Evolutionary conservation across 2,329 filamentous ascomycete genomes (phyloP), one percentile per base, ranked within the genome.

Genomic region (Fusarium paranaense): DNA sequence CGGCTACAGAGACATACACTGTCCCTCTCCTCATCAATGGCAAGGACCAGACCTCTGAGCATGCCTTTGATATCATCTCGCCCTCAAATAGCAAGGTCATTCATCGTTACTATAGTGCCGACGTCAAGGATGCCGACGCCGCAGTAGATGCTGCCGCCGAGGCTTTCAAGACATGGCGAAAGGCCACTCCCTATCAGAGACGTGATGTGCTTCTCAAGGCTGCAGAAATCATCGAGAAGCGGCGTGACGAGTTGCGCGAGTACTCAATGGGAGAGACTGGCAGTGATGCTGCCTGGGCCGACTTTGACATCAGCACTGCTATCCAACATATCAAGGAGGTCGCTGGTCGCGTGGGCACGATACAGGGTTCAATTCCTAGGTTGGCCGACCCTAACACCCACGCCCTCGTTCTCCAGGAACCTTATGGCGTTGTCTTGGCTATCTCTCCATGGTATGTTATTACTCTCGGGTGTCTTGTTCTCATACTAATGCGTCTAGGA

Each of bases 401-500:
- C 25, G 93, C 91, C 0, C 85, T 97, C 74, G 84, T 97, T 5
- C 83, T 92, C 72, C 92, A 91, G 79, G 93, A 95, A 82, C 94
- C 95, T 0, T 95, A 90, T 76, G 95, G 95, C 2, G 94, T 97
- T 9, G 87, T 95, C 18, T 84, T 97, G 33, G 91, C 90, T 4
- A 95, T 97, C 81, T 93, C 93, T 3, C 94, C 95, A 11, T 97
- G 95, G 94, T 95, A 85, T 76, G 84, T 74, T 11, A 25, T 40
- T 6, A 8, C 27, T 47, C 33, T 35, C 61, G n/a, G 11, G 11
- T 20, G 18, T n/a, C 18, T n/a, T 27, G 5, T n/a, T 37, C 18
- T 38, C 30, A 35, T n/a, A 47, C 47, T 72, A 22, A 61, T 42
- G 18, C 32, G 3, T 20, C 25, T 35, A 90, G 89, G 88, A 90